A percentile compares a stretch with the other conserved stretches of the same genome.
phyloP scores from a whole-genome alignment of 2,329 filamentous ascomycete species.

The Aspergillus pseudoterreus region DNA sequence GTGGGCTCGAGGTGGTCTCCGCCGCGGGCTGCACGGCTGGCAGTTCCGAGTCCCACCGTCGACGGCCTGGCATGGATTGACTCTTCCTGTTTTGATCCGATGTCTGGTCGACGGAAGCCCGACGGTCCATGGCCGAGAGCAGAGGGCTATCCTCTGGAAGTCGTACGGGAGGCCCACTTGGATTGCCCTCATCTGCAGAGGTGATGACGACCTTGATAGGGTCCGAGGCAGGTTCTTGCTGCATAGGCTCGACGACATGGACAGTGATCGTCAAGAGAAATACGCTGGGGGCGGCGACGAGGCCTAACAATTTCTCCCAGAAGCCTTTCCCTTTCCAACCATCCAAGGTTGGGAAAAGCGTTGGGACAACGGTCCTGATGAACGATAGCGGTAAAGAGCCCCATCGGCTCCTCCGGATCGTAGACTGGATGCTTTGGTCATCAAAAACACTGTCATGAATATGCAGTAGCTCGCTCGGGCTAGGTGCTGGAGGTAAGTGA shows the following conservation, averaged over 20 bases:
- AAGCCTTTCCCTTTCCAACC: slow-evolving; percentile 77
- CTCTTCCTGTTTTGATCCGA: slow-evolving; percentile 15
- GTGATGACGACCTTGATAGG: slow-evolving; percentile 27
- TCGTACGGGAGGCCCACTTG: slow-evolving; percentile 23
- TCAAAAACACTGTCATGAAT: slow-evolving; percentile 31
- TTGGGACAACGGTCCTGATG: slow-evolving; percentile 60
- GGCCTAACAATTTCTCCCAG: slow-evolving; percentile 77
- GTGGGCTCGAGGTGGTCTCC: slow-evolving; percentile 19
- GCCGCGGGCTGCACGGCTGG: slow-evolving; percentile 25
- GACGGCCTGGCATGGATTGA: slow-evolving; percentile 11
- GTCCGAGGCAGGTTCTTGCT: slow-evolving; percentile 47
- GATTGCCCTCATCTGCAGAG: slow-evolving; percentile 16
- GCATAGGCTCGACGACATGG: slow-evolving; percentile 76
- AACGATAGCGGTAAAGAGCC: slow-evolving; percentile 71
- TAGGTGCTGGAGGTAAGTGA: slow-evolving; percentile 49
- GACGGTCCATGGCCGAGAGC: slow-evolving; percentile 19
- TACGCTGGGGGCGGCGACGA: slow-evolving; percentile 84
- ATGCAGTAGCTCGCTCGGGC: slow-evolving; percentile 27
- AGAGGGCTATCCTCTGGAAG: slow-evolving; percentile 37
- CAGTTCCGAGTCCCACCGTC: slow-evolving; percentile 39
- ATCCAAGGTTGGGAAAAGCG: slow-evolving; percentile 82
- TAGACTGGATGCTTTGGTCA: slow-evolving; percentile 37
- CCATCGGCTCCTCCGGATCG: slow-evolving; percentile 67
- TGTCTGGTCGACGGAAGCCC: slow-evolving; percentile 6
- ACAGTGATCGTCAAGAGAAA: slow-evolving; percentile 86